Evolutionary conservation across 176 grass and related monocot genomes (phyloP).

Genomic region (Carex kokanica): DNA sequence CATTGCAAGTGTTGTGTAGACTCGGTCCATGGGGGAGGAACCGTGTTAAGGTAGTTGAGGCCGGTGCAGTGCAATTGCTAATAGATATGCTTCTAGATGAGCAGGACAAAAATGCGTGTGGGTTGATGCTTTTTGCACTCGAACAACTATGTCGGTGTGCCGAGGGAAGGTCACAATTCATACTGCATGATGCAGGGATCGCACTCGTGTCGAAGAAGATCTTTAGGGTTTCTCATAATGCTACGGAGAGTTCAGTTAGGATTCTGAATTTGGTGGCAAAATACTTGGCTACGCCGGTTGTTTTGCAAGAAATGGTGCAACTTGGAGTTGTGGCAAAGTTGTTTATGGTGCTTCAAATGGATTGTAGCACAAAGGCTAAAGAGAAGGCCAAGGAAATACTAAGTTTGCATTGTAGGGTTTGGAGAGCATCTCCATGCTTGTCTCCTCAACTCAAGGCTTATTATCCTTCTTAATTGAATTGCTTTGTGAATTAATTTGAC

Average conservation of each 20-base stretch:
- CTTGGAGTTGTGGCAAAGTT: conserved; percentile 63
- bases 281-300: conserved; percentile 40
- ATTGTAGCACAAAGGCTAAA: conserved; percentile 36
- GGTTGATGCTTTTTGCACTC: conserved; percentile 42
- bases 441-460: conserved; percentile 39
- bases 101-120: conserved; percentile 32
- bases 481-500: background rate
- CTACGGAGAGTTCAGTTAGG: conserved; percentile 50
- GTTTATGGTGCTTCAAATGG: conserved; percentile 59
- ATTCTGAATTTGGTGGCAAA: conserved; percentile 53
- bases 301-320: conserved; percentile 79
- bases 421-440: conserved; percentile 79
- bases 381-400: conserved; percentile 78
- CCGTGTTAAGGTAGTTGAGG: conserved; percentile 49
- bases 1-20: conserved; percentile 49
- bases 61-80: conserved; percentile 45
- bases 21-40: conserved; percentile 54
- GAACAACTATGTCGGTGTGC: conserved; percentile 75
- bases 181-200: conserved; percentile 64
- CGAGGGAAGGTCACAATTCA: conserved; percentile 58
- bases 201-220: conserved; percentile 46
- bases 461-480: conserved; percentile 52
- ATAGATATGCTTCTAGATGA: conserved; percentile 52
- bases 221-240: conserved; percentile 43
- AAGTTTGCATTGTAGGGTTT: conserved; percentile 67